Base-by-base conservation (phyloP, 1,139 yeast genomes). In the Suhomyces kunorum region DNA sequence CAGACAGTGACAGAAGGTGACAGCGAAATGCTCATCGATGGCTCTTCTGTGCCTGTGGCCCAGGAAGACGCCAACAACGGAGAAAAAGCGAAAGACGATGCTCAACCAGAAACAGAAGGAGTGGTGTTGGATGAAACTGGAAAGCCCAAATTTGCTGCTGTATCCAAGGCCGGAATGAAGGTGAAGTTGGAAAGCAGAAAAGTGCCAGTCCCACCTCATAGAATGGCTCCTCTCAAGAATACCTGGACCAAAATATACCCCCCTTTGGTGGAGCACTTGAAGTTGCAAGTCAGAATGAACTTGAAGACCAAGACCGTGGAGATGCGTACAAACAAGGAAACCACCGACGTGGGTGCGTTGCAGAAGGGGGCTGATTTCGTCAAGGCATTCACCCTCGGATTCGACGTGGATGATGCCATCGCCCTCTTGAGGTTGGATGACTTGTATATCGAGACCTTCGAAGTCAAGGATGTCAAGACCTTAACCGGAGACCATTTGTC, bases 281-380 rank as follows among this genome's bases (percentile, higher is more conserved):
- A 92, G 61, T 71, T 92, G 49, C 98, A 94, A 66, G 97, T 92
- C 40, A 80, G 97, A 66, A 92, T 94, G 98, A 92, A 92, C 63
- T 68, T 87, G 53, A 82, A 80, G 59, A 83, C 88, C 18, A 86
- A 79, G 55, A 83, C 94, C 9, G 96, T 92, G 19, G 96, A 90
- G 59, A 65, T 92, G 55, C 81, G 88, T 64, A 90, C 98, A 2
- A 74, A 78, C 47, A 81, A 83, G 46, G 74, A 74, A 53, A 90
- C 98, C 4, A 83, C 84, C 3, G 98, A 94, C 55, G 84, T 87
- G 17, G 95, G 96, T 36, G 97, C 98, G 4, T 74, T 92, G 50
- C 99, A 92, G 61, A 92, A 92, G 63, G 99, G 98, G 44, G 96
- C 96, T 17, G 99, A 92, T 66, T 92, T 92, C 59, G 79, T 92